These are phyloP conservation scores for Yamadazyma sp. DNA, from an alignment of 1,139 yeast species.

Conservation along the genomic window DNA sequence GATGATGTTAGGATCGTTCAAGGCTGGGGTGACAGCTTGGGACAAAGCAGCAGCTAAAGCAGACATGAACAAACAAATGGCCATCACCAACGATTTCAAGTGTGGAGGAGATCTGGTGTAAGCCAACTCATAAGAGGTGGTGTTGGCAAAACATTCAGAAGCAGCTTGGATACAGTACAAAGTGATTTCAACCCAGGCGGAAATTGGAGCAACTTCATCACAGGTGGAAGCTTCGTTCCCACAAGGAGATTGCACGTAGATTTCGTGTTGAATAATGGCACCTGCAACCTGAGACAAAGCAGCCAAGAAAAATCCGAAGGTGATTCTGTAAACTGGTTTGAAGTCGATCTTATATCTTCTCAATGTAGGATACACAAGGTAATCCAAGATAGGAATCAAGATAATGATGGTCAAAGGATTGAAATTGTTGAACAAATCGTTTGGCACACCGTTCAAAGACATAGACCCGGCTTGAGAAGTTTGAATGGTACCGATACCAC, in stretches of 20 bases:
- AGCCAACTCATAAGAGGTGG: slow-evolving; percentile 70
- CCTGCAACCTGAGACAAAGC: slow-evolving; percentile 42
- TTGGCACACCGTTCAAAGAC: slow-evolving; percentile 68
- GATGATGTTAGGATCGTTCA: slow-evolving; percentile 17
- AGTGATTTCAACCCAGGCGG: slow-evolving; percentile 56
- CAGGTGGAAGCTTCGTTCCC: slow-evolving; percentile 36
- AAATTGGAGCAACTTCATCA: slow-evolving; percentile 51
- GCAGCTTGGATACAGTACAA: slow-evolving; percentile 59
- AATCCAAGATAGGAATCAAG: slow-evolving; percentile 63
- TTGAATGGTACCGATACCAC: slow-evolving; percentile 63
- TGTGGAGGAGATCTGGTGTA: slow-evolving; percentile 67
- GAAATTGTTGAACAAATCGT: slow-evolving; percentile 67
- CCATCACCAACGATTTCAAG: slow-evolving; percentile 69
- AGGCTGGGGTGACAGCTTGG: slow-evolving; percentile 55
- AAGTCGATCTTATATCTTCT: slow-evolving; percentile 45
- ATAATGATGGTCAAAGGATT: slow-evolving; percentile 68
- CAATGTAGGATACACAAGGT: slow-evolving; percentile 56
- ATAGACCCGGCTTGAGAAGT: slow-evolving; percentile 68
- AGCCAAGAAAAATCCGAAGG: slow-evolving; percentile 35
- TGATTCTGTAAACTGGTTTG: slow-evolving; percentile 37
- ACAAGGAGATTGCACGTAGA: slow-evolving; percentile 40
- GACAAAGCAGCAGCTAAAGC: slow-evolving; percentile 62
- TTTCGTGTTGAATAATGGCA: slow-evolving; percentile 36
- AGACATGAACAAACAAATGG: slow-evolving; percentile 59
- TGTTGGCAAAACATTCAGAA: slow-evolving; percentile 68